Conservation (phyloP, 1,284 basidiomycete genomes). For the Chalciporus sp. region DNA sequence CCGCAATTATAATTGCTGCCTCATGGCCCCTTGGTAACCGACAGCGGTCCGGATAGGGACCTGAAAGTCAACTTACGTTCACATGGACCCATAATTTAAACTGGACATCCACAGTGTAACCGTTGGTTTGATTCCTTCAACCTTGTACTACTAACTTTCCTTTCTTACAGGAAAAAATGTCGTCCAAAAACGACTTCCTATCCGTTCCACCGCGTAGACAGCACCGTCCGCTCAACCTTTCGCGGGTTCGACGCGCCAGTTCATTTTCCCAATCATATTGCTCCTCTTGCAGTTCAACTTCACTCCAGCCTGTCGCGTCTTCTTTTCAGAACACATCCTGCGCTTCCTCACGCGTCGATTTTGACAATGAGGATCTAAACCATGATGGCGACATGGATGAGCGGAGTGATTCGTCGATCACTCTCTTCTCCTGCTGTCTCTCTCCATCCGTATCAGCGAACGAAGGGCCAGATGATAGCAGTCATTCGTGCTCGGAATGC, state of each 20-base stretch:
- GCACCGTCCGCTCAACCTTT: background rate
- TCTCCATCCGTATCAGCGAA: constrained; percentile 5
- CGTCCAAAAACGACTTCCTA: constrained; percentile 15
- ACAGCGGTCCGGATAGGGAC: constrained; percentile 19
- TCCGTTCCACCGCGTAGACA: constrained; percentile 9
- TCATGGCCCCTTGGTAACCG: constrained; percentile 21
- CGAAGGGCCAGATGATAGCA: constrained; percentile 7
- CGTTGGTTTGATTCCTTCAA: background rate
- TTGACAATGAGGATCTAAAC: constrained; percentile 10
- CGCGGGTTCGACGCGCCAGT: constrained; percentile 6
- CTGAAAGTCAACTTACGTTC: constrained; percentile 33
- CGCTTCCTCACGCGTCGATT: background rate
- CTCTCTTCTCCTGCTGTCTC: constrained; percentile 21
- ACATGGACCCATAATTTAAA: constrained; percentile 16
- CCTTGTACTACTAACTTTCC: constrained; percentile 25
- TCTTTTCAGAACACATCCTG: constrained; percentile 1
- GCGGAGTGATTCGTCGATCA: constrained; percentile 24
- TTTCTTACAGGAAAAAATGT: constrained; percentile 19
- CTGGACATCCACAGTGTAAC: constrained; percentile 2
- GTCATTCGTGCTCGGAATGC: constrained; percentile 10
- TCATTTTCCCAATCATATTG: constrained; percentile 10
- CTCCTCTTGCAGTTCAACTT: constrained; percentile 17
- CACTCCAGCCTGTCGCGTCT: background rate
- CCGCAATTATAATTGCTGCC: background rate
- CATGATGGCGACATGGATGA: constrained; percentile 23